A percentile compares a stretch with the other conserved stretches of the same genome.
Conservation (phyloP, 345 rosid genomes). For the Citrus australasica region DNA sequence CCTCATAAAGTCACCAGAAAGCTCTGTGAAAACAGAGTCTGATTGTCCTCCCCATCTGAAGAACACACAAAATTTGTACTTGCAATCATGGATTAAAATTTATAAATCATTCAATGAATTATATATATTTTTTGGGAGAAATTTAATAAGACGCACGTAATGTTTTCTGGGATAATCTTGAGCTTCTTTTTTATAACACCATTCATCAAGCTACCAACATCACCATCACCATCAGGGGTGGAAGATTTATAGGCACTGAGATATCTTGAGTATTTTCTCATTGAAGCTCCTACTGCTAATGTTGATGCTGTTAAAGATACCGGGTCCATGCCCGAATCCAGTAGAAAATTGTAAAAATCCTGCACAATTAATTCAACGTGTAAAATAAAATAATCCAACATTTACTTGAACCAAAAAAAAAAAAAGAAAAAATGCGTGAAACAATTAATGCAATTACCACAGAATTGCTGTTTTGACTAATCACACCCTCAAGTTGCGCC, state of each 20-base stretch:
- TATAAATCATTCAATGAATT: background rate
- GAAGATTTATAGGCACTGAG: conserved; percentile 32
- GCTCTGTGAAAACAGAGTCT: conserved; percentile 36
- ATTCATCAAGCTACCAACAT: conserved; percentile 57
- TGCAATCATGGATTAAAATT: background rate
- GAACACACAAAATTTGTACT: background rate
- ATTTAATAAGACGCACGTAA: conserved; percentile 36
- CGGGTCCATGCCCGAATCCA: conserved; percentile 52
- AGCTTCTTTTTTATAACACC: conserved; percentile 66
- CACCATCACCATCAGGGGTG: conserved; percentile 28
- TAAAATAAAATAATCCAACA: background rate
- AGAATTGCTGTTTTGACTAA: conserved; percentile 37
- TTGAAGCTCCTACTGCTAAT: conserved; percentile 14
- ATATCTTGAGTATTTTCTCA: conserved; percentile 54
- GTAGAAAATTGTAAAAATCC: conserved; percentile 82
- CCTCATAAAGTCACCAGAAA: conserved; percentile 78
- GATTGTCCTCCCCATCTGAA: conserved; percentile 85
- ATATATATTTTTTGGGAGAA: background rate
- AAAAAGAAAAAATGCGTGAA: background rate
- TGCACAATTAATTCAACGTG: conserved; percentile 10
- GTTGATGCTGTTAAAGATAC: conserved; percentile 34
- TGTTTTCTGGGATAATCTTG: conserved; percentile 64
- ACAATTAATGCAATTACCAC: conserved; percentile 46
- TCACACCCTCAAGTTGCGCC: conserved; percentile 49
- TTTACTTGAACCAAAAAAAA: background rate